phyloP scores from a whole-genome alignment of 2,329 filamentous ascomycete species.

The Neonectria sp. region DNA sequence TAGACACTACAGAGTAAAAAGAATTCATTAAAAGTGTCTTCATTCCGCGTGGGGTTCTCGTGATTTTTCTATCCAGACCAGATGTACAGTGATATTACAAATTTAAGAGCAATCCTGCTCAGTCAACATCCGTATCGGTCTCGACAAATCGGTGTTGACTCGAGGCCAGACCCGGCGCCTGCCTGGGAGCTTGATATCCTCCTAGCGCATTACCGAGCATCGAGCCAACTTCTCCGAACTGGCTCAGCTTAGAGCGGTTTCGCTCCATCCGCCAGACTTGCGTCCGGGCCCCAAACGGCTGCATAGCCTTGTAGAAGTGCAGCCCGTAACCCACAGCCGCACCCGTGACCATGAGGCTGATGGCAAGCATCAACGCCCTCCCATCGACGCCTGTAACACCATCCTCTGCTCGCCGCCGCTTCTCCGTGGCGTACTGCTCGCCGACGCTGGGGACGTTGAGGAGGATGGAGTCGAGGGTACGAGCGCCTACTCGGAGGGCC shows the following conservation, averaged over 20 bases:
- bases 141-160: constrained; percentile 51
- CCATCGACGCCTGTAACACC: constrained; percentile 52
- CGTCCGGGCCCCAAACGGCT: constrained; percentile 61
- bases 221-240: constrained; percentile 64
- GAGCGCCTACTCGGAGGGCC: constrained; percentile 45
- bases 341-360: constrained; percentile 55
- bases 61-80: constrained; percentile 30
- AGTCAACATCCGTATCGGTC: constrained; percentile 56
- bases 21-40: constrained; percentile 32
- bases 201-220: constrained; percentile 58
- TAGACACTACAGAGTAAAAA: constrained; percentile 33
- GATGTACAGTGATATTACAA: constrained; percentile 38
- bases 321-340: constrained; percentile 58
- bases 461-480: constrained; percentile 54
- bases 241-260: constrained; percentile 53
- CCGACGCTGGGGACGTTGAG: constrained; percentile 55
- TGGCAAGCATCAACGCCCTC: constrained; percentile 50
- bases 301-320: constrained; percentile 57
- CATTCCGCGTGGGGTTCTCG: constrained; percentile 8
- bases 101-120: not conserved
- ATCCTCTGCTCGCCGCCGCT: constrained; percentile 55
- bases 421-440: constrained; percentile 54
- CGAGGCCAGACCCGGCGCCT: constrained; percentile 30
- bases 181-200: constrained; percentile 38
- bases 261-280: constrained; percentile 60